Conservation (phyloP, 1,139 yeast genomes). For the Debaryomyces fabryi region DNA sequence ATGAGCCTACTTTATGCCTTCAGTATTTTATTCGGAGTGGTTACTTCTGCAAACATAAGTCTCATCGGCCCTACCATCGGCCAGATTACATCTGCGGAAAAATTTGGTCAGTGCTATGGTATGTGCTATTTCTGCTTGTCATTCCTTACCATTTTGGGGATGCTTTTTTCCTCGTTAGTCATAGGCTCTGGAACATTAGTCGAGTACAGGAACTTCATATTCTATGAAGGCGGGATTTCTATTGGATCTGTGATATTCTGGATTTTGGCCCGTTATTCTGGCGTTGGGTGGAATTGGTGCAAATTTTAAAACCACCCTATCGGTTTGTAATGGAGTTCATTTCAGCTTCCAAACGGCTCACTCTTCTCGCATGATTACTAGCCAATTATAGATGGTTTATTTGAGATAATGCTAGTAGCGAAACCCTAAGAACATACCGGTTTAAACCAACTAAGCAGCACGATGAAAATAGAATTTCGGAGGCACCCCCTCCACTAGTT, state of each 20-base stretch:
- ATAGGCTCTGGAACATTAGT: slow-evolving; percentile 22
- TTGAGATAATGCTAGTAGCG: not conserved
- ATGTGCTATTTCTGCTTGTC: slow-evolving; percentile 68
- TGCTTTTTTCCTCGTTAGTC: slow-evolving; percentile 32
- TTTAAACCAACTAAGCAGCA: not conserved
- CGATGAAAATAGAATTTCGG: not conserved
- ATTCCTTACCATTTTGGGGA: slow-evolving; percentile 53
- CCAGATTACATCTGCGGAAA: slow-evolving; percentile 65
- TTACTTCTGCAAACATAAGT: slow-evolving; percentile 34
- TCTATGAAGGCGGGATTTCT: slow-evolving; percentile 31
- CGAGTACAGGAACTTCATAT: slow-evolving; percentile 27
- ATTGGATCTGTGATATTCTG: slow-evolving; percentile 24
- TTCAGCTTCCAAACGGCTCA: not conserved
- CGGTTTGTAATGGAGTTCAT: not conserved
- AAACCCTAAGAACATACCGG: not conserved
- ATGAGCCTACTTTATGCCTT: slow-evolving; percentile 24
- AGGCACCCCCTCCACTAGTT: not conserved
- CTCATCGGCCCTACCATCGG: slow-evolving; percentile 50
- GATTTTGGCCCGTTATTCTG: slow-evolving; percentile 24
- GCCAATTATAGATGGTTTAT: not conserved
- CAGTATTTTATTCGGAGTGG: slow-evolving; percentile 31
- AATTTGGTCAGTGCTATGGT: slow-evolving; percentile 70
- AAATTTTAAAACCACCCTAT: slow-evolving; percentile 20
- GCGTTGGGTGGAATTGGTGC: slow-evolving; percentile 30
- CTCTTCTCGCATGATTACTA: not conserved